phyloP scores from a whole-genome alignment of 768 basidiomycete genomes.

The Russula sp. region DNA sequence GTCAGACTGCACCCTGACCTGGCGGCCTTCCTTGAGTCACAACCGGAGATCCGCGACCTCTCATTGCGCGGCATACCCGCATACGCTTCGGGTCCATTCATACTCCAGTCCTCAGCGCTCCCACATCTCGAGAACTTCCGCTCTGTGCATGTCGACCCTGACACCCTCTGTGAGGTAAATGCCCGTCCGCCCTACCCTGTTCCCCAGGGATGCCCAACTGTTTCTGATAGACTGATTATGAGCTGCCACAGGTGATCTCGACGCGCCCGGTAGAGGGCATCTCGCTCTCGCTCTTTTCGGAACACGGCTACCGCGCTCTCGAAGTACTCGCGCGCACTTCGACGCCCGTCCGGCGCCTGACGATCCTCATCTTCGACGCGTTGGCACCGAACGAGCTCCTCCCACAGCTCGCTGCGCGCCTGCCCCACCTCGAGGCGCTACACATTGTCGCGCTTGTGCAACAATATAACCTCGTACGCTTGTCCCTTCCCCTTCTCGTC shows the following conservation, averaged over 20 bases:
- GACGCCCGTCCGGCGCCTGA: slow-evolving; percentile 42
- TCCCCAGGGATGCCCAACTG: not conserved
- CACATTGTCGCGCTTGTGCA: slow-evolving; percentile 54
- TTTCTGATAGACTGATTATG: not conserved
- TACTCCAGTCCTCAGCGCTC: slow-evolving; percentile 38
- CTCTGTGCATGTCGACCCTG: slow-evolving; percentile 47
- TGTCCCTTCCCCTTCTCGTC: slow-evolving; percentile 5
- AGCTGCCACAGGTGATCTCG: slow-evolving; percentile 34
- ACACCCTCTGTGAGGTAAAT: slow-evolving; percentile 32
- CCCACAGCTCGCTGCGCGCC: slow-evolving; percentile 40
- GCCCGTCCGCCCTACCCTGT: not conserved
- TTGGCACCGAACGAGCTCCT: slow-evolving; percentile 37
- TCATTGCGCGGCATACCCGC: slow-evolving; percentile 49
- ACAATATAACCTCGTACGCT: slow-evolving; percentile 42
- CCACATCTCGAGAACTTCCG: slow-evolving; percentile 47
- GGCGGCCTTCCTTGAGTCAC: slow-evolving; percentile 46
- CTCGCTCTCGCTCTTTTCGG: slow-evolving; percentile 47
- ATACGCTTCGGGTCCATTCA: slow-evolving; percentile 27
- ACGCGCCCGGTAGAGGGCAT: slow-evolving; percentile 46
- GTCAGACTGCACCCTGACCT: slow-evolving; percentile 34
- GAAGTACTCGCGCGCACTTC: slow-evolving; percentile 39
- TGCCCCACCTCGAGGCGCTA: slow-evolving; percentile 50
- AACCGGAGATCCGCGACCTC: slow-evolving; percentile 44
- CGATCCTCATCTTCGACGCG: slow-evolving; percentile 53
- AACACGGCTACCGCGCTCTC: slow-evolving; percentile 37